These are phyloP conservation scores for Wickerhamiella kazuoi DNA, from an alignment of 805 yeast genomes.

Conservation along the genomic window DNA sequence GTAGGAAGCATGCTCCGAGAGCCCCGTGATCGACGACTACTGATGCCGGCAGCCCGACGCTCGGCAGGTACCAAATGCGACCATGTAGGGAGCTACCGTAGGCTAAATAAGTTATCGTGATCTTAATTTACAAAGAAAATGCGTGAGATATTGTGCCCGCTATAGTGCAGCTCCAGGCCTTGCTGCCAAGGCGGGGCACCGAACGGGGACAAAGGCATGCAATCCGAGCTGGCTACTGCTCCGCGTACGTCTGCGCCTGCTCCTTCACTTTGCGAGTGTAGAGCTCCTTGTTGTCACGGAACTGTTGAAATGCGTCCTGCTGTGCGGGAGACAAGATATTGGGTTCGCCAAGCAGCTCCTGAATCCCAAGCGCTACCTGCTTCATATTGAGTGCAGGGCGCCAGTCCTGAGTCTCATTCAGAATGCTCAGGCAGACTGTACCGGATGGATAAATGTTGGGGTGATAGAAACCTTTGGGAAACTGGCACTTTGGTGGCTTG, in stretches of 20 bases:
- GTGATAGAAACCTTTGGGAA: constrained; percentile 82
- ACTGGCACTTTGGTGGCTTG: constrained; percentile 86
- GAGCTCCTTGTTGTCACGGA: constrained; percentile 41
- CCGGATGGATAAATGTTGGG: constrained; percentile 98
- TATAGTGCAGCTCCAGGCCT: no score
- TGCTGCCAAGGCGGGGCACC: no score
- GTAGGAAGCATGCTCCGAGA: no score
- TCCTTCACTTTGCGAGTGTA: constrained; percentile 66
- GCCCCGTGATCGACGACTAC: no score
- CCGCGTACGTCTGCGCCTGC: constrained; percentile 54
- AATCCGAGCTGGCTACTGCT: no score
- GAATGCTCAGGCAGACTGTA: constrained; percentile 77
- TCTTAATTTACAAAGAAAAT: no score
- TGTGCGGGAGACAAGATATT: constrained; percentile 96
- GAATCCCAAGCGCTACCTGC: constrained; percentile 80
- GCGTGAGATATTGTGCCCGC: no score
- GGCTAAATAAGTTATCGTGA: no score
- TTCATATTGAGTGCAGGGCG: constrained; percentile 87
- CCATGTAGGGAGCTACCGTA: no score
- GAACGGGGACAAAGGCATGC: no score
- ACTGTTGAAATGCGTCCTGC: constrained; percentile 65
- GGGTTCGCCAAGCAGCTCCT: constrained; percentile 75
- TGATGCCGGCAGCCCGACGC: no score
- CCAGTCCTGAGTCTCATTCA: constrained; percentile 96
- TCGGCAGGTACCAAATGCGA: no score